Evolutionary conservation across 208 protist genomes (phyloP).

Genomic region (Tritrichomonas musculus): DNA sequence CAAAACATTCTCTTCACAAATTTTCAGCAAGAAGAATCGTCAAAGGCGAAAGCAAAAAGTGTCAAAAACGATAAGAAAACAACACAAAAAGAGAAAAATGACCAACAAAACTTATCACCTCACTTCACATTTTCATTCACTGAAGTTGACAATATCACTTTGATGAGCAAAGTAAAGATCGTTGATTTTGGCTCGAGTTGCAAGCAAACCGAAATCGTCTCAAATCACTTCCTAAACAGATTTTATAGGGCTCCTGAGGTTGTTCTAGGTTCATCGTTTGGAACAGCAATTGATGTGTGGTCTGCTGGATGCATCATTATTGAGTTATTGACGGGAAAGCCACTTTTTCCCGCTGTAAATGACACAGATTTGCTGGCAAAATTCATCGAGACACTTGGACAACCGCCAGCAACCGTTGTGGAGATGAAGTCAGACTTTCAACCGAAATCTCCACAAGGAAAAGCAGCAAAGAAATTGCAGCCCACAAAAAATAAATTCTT

Average conservation of each 20-base stretch:
- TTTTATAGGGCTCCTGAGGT: constrained; percentile 82
- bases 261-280: constrained; percentile 26
- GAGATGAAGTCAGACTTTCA: too few species aligned
- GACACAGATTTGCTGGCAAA: constrained; percentile 38
- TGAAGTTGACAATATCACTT: too few species aligned
- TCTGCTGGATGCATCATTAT: constrained; percentile 90
- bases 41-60: too few species aligned
- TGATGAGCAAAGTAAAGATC: constrained; percentile 43
- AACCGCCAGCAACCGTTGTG: constrained; percentile 16
- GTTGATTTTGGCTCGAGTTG: constrained; percentile 60
- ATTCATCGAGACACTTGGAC: constrained; percentile 33
- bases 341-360: constrained; percentile 38
- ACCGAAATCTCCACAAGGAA: too few species aligned
- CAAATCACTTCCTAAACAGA: constrained; percentile 80
- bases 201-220: constrained; percentile 63
- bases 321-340: constrained; percentile 83
- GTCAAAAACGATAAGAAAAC: too few species aligned
- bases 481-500: too few species aligned
- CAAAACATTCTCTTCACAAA: background rate
- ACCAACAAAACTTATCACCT: too few species aligned
- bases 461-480: too few species aligned
- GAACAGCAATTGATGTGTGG: constrained; percentile 72
- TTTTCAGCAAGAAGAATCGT: too few species aligned
- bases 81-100: too few species aligned
- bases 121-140: too few species aligned